Base-by-base conservation (phyloP, 768 basidiomycete genomes). In the Leucocoprinus sp. region DNA sequence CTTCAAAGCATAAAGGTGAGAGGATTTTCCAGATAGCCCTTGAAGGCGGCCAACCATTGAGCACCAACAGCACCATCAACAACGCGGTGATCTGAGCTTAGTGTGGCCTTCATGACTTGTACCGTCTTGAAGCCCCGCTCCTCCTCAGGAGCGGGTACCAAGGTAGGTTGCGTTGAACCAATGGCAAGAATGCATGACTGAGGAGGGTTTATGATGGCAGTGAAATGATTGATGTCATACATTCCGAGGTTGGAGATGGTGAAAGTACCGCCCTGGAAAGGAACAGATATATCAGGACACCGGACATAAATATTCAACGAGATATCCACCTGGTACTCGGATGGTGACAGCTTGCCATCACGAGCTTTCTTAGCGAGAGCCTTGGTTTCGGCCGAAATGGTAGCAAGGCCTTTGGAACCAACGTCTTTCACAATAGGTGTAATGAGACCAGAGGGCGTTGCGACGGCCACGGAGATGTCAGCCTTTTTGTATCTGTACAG, bases 171-270 rank as follows among this genome's bases (percentile, higher is more conserved):
- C 14, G 91, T 92, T 15, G 82, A 75, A 27, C 96, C 93, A 55
- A 98, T 80, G 36, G 96, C 96, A 50, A 99, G 83, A 58, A 98
- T 99, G 67, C 93, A 97, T 37, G 91, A 89, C 66, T 98, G 96
- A 19, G 96, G 96, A 11, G 87, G 81, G 74, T 99, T 99, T 78
- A 99, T 95, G 70, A 99, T 98, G 37, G 96, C 96, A 11, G 93
- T 97, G 67, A 99, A 99, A 66, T 93, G 86, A 45, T 82, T 78
- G 58, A 97, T 78, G 51, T 87, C 93, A 60, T 76, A 96, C 96
- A 99, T 99, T 66, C 96, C 96, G 45, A 99, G 75, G 70, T 99
- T 99, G 49, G 96, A 99, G 62, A 99, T 90, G 35, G 96, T 98
- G 71, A 99, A 98, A 9, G 93, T 89, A 39, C 96, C 96, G 44